Evolutionary conservation across 305 asterid species (phyloP).

Genomic region (Caryopteris hybrid): DNA sequence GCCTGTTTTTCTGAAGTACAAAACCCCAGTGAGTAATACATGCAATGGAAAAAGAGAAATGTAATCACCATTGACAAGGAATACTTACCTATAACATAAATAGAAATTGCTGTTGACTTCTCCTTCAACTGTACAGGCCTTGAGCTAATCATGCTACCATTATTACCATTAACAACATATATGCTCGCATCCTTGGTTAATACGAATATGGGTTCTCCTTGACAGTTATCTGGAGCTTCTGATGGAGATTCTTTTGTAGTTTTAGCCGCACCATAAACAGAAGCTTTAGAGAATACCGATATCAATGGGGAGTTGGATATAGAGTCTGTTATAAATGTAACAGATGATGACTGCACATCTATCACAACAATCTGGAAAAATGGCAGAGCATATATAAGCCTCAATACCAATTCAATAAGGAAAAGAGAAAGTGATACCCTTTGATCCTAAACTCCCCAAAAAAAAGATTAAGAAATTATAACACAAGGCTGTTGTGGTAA

Average conservation of each 20-base stretch:
- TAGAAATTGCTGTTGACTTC: conserved; percentile 60
- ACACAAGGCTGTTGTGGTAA: conserved; percentile 16
- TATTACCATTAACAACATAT: conserved; percentile 47
- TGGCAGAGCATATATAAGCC: conserved; percentile 19
- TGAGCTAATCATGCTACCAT: conserved; percentile 50
- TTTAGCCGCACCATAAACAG: conserved; percentile 29
- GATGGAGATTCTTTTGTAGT: conserved; percentile 40
- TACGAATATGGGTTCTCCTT: conserved; percentile 44
- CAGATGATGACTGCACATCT: conserved; percentile 64
- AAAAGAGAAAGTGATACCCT: background rate
- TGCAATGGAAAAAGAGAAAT: conserved; percentile 13
- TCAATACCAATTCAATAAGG: conserved; percentile 5
- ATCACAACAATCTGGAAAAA: conserved; percentile 76
- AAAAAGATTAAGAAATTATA: conserved; percentile 4
- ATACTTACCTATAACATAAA: conserved; percentile 82
- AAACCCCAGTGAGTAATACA: conserved; percentile 20
- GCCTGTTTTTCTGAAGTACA: conserved; percentile 44
- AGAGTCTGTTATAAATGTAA: conserved; percentile 51
- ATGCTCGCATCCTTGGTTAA: conserved; percentile 64
- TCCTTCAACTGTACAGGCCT: conserved; percentile 54
- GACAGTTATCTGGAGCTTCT: conserved; percentile 32
- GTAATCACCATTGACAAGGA: conserved; percentile 14
- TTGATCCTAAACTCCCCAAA: conserved; percentile 4
- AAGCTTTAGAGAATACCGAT: conserved; percentile 44
- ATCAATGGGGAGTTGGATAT: conserved; percentile 44